Evolutionary conservation across 345 rosid species (phyloP).

Genomic region (Eutrema japonicum): DNA sequence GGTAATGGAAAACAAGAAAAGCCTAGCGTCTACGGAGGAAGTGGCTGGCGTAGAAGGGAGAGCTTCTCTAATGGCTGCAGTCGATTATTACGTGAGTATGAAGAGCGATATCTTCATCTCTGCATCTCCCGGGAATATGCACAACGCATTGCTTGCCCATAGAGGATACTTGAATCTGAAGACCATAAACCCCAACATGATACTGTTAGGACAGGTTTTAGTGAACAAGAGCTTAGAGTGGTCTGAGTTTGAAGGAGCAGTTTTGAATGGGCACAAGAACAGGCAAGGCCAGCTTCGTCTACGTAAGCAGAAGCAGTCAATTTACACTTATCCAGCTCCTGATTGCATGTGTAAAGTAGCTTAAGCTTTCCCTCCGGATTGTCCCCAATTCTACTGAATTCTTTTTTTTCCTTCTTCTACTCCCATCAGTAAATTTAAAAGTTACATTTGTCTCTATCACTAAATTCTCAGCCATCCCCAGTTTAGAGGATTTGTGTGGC

Average conservation of each 20-base stretch:
- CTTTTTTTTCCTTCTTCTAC: neutral
- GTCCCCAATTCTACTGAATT: neutral
- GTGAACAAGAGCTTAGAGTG: conserved; percentile 81
- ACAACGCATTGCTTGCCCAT: conserved; percentile 89
- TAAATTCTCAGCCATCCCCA: neutral
- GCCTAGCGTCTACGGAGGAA: conserved; percentile 73
- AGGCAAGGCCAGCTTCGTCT: conserved; percentile 79
- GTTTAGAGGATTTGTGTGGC: neutral
- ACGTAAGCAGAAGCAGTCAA: conserved; percentile 79
- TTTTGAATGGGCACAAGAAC: conserved; percentile 70
- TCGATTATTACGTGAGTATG: conserved; percentile 92
- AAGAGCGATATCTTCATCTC: conserved; percentile 91
- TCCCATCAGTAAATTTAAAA: neutral
- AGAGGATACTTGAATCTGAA: conserved; percentile 76
- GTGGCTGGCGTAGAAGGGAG: conserved; percentile 65
- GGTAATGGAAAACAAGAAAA: conserved; percentile 84
- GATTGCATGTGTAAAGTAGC: conserved; percentile 80
- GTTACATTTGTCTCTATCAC: neutral
- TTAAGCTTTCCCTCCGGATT: conserved; percentile 13
- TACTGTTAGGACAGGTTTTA: conserved; percentile 71
- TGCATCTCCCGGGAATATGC: conserved; percentile 99
- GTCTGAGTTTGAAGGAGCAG: conserved; percentile 74
- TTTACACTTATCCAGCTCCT: conserved; percentile 93
- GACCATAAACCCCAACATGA: conserved; percentile 94
- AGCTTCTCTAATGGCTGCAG: conserved; percentile 89